Base-by-base conservation (phyloP, 495 filamentous ascomycete genomes). In the Diplogelasinospora grovesii region DNA sequence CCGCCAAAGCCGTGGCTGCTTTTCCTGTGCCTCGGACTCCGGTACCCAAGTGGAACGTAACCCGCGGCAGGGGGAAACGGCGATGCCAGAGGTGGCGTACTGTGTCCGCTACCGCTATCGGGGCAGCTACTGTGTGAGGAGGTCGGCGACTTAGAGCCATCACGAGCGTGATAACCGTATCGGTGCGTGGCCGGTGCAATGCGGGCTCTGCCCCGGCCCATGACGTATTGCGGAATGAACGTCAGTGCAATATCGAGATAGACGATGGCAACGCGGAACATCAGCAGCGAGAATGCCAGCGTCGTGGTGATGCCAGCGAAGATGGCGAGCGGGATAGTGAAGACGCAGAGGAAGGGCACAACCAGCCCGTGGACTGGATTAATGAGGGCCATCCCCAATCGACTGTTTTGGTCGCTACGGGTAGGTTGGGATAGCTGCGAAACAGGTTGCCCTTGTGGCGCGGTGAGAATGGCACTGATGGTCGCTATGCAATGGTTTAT, bases 241-340 rank as follows among this genome's bases (percentile, higher is more conserved):
- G 70, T 79, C 26, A 77, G 58, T 25, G 65, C 75, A 22, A 89
- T 68, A 49, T 87, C 83, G 45, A 83, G 53, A 53, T 86, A 89
- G 36, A 88, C 73, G 31, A 87, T 51, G 24, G 73, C 65, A 5
- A 82, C 71, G 19, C 83, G 76, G 38, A 86, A 47, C 46, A 78
- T 68, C 14, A 93, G 71, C 4, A 82, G 67, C 8, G 74, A 63
- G 36, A 85, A 68, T 24, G 85, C 82, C 30, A 88, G 43, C 13
- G 68, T 68, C 24, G 82, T 78, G 23, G 86, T 90, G 41, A 87
- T 50, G 44, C 69, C 71, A 36, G 85, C 86, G 36, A 84, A 77
- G 36, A 84, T 50, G 39, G 77, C 65, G 40, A 90, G 70, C 1
- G 86, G 84, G 15, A 88, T 61, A 9, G 82, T 80, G 50, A 85